Conservation (phyloP, 2,329 filamentous ascomycete species). For the Trichophaea hybrida region DNA sequence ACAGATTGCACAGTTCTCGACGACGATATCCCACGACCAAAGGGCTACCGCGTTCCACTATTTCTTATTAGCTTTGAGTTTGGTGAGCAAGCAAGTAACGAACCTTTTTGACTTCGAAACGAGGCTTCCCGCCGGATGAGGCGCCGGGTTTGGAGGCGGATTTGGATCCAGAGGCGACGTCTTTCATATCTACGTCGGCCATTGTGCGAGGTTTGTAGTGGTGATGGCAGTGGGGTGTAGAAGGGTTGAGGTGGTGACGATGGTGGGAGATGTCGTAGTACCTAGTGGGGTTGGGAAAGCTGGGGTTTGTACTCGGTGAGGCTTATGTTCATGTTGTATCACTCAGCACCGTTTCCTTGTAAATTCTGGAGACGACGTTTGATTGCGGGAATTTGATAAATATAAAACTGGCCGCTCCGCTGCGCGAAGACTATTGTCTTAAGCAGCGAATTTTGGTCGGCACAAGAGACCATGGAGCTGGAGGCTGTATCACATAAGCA, state of each 20-base stretch:
- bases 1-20: conserved; percentile 99
- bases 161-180: conserved; percentile 50
- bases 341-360: too few relatives aligned
- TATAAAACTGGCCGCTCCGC: too few relatives aligned
- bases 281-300: too few relatives aligned
- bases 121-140: conserved; percentile 61
- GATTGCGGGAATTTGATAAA: too few relatives aligned
- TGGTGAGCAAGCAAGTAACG: conserved; percentile 13
- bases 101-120: conserved; percentile 98
- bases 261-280: too few relatives aligned
- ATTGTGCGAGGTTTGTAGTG: conserved; percentile 38
- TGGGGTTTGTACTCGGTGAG: too few relatives aligned
- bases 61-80: conserved; percentile 18
- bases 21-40: conserved; percentile 99
- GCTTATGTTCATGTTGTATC: too few relatives aligned
- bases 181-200: conserved; percentile 95
- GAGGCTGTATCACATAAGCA: too few relatives aligned
- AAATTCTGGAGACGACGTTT: too few relatives aligned
- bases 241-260: not conserved
- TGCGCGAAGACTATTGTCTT: too few relatives aligned
- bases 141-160: conserved; percentile 33
- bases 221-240: conserved; percentile 22
- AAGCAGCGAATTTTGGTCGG: too few relatives aligned
- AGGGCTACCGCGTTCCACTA: conserved; percentile 97
- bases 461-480: too few relatives aligned